phyloP scores from a whole-genome alignment of 2,329 filamentous ascomycete genomes.

The Didymella lethalis region DNA sequence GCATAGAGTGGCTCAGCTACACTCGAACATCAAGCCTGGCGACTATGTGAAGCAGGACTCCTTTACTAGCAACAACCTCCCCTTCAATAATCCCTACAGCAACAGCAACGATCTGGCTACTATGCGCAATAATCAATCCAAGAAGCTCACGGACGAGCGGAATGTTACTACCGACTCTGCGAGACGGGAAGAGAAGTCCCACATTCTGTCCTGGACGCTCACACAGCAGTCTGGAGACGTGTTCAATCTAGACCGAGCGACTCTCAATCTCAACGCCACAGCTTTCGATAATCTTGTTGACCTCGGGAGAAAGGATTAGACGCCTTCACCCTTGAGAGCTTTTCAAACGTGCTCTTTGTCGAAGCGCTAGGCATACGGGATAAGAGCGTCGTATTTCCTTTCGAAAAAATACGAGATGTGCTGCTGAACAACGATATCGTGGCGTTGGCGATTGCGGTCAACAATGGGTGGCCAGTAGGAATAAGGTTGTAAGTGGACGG shows the following conservation, averaged over 20 bases:
- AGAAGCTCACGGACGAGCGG: slow-evolving; percentile 45
- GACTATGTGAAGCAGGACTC: slow-evolving; percentile 47
- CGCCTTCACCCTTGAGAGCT: slow-evolving; percentile 44
- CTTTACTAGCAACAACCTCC: slow-evolving; percentile 45
- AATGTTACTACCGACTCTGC: slow-evolving; percentile 35
- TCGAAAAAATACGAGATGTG: slow-evolving; percentile 36
- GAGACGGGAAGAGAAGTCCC: slow-evolving; percentile 43
- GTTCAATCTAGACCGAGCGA: slow-evolving; percentile 43
- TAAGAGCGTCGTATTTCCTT: slow-evolving; percentile 44
- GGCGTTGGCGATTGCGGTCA: slow-evolving; percentile 49
- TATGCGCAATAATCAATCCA: slow-evolving; percentile 51
- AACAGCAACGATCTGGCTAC: slow-evolving; percentile 42
- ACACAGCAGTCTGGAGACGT: slow-evolving; percentile 48
- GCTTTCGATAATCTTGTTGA: slow-evolving; percentile 45
- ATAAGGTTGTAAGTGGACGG: slow-evolving; percentile 35
- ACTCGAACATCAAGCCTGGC: slow-evolving; percentile 38
- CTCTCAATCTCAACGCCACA: slow-evolving; percentile 43
- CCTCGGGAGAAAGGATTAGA: slow-evolving; percentile 38
- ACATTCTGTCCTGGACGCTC: slow-evolving; percentile 50
- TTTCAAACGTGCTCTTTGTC: slow-evolving; percentile 49
- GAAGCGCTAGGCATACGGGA: slow-evolving; percentile 46
- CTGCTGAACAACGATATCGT: slow-evolving; percentile 39
- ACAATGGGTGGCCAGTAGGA: slow-evolving; percentile 46
- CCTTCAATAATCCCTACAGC: slow-evolving; percentile 48
- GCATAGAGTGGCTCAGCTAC: slow-evolving; percentile 47